Percentiles rank a stretch among this genome's conserved stretches.
Conservation (phyloP, 2,329 filamentous ascomycete species). For the Aspergillus texensis region DNA sequence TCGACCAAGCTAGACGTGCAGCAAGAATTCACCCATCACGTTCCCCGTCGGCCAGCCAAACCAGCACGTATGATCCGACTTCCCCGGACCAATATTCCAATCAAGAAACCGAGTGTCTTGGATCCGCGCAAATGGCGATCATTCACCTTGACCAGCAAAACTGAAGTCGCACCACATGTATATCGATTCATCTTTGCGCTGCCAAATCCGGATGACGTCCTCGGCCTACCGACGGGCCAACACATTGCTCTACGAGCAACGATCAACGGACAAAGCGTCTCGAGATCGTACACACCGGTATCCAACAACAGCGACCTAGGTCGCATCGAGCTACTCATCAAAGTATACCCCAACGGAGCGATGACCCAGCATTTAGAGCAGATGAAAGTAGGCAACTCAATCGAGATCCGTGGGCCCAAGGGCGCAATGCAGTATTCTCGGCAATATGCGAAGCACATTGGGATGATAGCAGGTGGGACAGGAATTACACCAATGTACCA, state of each 20-base stretch:
- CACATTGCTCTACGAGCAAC: constrained; percentile 55
- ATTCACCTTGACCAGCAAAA: constrained; percentile 42
- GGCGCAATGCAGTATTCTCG: constrained; percentile 32
- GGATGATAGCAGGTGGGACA: constrained; percentile 39
- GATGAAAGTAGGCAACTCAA: constrained; percentile 29
- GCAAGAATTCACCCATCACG: constrained; percentile 29
- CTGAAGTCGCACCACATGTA: constrained; percentile 21
- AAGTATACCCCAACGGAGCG: constrained; percentile 30
- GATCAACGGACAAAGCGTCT: constrained; percentile 48
- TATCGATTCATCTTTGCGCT: constrained; percentile 54
- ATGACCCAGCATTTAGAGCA: constrained; percentile 30
- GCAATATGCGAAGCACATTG: constrained; percentile 28
- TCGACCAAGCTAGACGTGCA: constrained; percentile 27
- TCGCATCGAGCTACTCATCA: constrained; percentile 31
- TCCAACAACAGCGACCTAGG: constrained; percentile 32
- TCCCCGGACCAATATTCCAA: constrained; percentile 27
- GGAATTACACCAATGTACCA: constrained; percentile 57
- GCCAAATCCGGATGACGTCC: constrained; percentile 45
- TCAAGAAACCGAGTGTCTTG: constrained; percentile 36
- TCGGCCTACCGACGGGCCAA: constrained; percentile 58
- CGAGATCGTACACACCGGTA: constrained; percentile 55
- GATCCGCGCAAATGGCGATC: constrained; percentile 46
- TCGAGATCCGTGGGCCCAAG: constrained; percentile 35
- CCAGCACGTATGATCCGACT: constrained; percentile 29
- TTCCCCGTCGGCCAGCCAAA: constrained; percentile 44